Percentiles rank a stretch among this genome's conserved stretches.
Conservation (phyloP, 2,329 filamentous ascomycete species). For the Moelleriella libera region DNA sequence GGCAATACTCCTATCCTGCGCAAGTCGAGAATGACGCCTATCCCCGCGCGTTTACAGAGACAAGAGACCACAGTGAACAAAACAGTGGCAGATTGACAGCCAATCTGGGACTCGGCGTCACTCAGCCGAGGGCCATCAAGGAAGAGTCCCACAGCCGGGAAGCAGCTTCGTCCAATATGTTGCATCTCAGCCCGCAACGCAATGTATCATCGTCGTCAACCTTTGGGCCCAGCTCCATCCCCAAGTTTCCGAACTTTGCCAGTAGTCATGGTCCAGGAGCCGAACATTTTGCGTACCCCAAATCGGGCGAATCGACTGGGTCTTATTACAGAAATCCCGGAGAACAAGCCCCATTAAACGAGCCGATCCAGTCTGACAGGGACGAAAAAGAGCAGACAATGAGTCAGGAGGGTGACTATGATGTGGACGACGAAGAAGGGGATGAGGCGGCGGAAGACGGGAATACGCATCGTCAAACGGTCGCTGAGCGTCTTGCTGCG, state of each 20-base stretch:
- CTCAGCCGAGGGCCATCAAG: background rate
- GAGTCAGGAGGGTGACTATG: constrained; percentile 37
- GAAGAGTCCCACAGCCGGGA: background rate
- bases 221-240: background rate
- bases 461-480: constrained; percentile 31
- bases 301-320: background rate
- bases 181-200: background rate
- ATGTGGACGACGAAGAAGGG: constrained; percentile 44
- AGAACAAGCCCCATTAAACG: constrained; percentile 14
- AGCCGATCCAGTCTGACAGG: constrained; percentile 18
- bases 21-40: constrained; percentile 30
- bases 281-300: background rate
- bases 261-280: background rate
- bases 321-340: background rate
- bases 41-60: constrained; percentile 27
- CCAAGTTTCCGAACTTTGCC: background rate
- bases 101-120: background rate
- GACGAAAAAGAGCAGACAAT: constrained; percentile 19
- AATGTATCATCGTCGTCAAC: background rate
- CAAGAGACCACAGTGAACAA: background rate
- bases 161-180: background rate
- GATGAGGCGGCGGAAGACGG: constrained; percentile 24
- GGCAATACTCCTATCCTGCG: constrained; percentile 36
- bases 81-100: background rate
- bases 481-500: constrained; percentile 41